A percentile compares a stretch with the other conserved stretches of the same genome.
Conservation (phyloP, 768 basidiomycete genomes). For the Tremella yokohamensis region DNA sequence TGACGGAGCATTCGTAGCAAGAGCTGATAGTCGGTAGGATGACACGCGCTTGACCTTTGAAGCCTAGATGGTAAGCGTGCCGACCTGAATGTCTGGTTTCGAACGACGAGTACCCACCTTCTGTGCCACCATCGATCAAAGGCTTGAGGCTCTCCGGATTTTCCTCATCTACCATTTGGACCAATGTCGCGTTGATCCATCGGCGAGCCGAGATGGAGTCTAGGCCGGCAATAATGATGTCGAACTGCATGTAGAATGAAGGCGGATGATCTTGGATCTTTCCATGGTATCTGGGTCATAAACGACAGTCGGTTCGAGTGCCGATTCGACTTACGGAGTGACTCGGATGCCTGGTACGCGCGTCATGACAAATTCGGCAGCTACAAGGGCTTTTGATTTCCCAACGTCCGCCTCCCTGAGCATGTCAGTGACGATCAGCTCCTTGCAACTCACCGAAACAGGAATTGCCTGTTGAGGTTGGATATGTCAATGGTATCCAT, state of each 20-base stretch:
- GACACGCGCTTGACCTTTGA: constrained; percentile 96
- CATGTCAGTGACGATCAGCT: not conserved
- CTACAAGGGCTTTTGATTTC: constrained; percentile 84
- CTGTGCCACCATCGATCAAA: constrained; percentile 96
- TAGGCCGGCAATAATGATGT: constrained; percentile 92
- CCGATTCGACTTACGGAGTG: constrained; percentile 68
- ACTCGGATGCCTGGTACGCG: constrained; percentile 94
- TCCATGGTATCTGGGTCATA: constrained; percentile 71
- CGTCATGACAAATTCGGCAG: constrained; percentile 94
- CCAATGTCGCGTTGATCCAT: constrained; percentile 98
- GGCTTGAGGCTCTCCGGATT: constrained; percentile 91
- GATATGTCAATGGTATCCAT: constrained; percentile 99
- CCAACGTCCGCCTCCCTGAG: constrained; percentile 67
- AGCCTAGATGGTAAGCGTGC: constrained; percentile 59
- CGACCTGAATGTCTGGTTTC: not conserved
- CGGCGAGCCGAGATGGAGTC: constrained; percentile 95
- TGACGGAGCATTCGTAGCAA: constrained; percentile 88
- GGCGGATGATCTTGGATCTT: constrained; percentile 98
- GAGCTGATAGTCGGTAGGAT: constrained; percentile 92
- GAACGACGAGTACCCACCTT: constrained; percentile 59
- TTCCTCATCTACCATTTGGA: constrained; percentile 60
- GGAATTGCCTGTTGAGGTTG: constrained; percentile 95
- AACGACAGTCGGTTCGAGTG: not conserved
- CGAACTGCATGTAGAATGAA: constrained; percentile 93
- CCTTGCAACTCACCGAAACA: constrained; percentile 68